Evolutionary conservation across 2,329 filamentous ascomycete species (phyloP).

Genomic region (Microascus cirrosus): DNA sequence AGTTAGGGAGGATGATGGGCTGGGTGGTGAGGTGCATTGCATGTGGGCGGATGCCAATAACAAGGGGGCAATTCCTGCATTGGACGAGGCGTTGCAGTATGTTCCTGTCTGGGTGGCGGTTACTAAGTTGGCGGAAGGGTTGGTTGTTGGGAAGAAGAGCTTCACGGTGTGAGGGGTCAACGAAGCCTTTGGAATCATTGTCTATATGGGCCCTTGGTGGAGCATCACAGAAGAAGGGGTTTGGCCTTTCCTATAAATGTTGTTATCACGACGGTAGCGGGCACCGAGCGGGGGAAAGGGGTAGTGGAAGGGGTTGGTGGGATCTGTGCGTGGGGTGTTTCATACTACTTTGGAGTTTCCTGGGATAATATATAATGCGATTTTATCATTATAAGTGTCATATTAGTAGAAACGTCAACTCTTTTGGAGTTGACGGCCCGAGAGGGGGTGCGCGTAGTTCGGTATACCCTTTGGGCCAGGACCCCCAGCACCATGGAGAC

Average conservation of each 20-base stretch:
- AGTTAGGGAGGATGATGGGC: slow-evolving; percentile 8
- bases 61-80: slow-evolving; percentile 62
- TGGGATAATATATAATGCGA: neutral
- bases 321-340: neutral
- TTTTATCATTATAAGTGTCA: neutral
- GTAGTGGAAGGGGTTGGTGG: neutral
- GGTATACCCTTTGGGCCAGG: too few species aligned
- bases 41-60: slow-evolving; percentile 81
- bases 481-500: too few species aligned
- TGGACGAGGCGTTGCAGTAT: slow-evolving; percentile 69
- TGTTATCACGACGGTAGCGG: neutral
- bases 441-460: neutral
- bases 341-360: neutral
- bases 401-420: neutral
- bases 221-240: neutral
- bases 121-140: slow-evolving; percentile 63
- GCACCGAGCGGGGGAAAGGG: neutral
- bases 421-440: neutral
- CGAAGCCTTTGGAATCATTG: neutral
- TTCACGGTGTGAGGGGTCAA: slow-evolving; percentile 41
- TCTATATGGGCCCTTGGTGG: too few species aligned
- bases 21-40: slow-evolving; percentile 62
- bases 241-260: neutral
- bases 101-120: slow-evolving; percentile 70
- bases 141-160: slow-evolving; percentile 69